Evolutionary conservation across 2,329 filamentous ascomycete species (phyloP), one percentile per base, ranked within the genome.

Genomic region (Blastomyces emzantsi): DNA sequence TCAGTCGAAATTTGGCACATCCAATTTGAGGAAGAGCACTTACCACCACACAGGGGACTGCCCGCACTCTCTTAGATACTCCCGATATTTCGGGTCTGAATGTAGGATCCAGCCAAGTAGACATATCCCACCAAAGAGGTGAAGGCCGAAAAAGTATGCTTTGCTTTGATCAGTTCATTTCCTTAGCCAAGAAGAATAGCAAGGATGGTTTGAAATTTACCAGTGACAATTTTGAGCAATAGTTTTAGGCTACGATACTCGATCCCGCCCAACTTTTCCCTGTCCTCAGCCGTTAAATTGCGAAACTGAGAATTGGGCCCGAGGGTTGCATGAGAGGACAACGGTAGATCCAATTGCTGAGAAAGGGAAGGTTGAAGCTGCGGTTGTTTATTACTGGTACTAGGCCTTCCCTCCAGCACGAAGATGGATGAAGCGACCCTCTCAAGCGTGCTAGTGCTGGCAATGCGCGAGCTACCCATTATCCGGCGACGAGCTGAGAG

Each of bases 221-320:
- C 66, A 0, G 77, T 47, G 25, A 60, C 74, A 63, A 83, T 79
- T 66, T 81, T 81, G 19, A 83, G 67, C 15, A 84, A 69, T 1
- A 83, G 66, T 66, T 80, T 81, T 41, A 83, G 69, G 41, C 76
- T 79, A 0, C 80, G 76, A 54, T 83, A 83, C 68, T 83, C 82
- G 45, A 82, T 79, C 0, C 81, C 82, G 0, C 81, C 81, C 0
- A 83, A 71, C n/a, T 74, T 71, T 63, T 81, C 78, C 5, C 76
- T 70, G 55, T 79, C 78, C 22, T 75, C 66, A 0, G 71, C 69
- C 0, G 75, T 75, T 59, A 82, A 54, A 60, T 81, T 78, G 39
- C 75, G 65, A 41, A 83, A 82, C 33, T 75, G 70, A 0, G 78
- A 81, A 64, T 82, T 82, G 1, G 78, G 72, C 0, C 80, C 79